Base-by-base conservation (phyloP, 2,329 filamentous ascomycete genomes). In the Paraphoma chrysanthemicola region DNA sequence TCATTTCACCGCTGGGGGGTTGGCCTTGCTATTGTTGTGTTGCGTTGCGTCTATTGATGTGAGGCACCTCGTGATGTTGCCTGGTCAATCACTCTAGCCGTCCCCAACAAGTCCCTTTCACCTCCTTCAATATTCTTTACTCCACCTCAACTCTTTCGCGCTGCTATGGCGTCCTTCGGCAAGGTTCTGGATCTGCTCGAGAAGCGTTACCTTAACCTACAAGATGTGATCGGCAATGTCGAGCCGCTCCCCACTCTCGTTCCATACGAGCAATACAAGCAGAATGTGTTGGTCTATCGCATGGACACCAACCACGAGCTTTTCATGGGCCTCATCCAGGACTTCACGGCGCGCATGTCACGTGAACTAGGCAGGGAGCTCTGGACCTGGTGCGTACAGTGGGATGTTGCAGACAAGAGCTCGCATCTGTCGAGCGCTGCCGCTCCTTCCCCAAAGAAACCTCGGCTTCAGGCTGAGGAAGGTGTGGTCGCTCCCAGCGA, bases 321-420 rank as follows among this genome's bases (percentile, higher is more conserved):
- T 9, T 68, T 71, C 56, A 43, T 74, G 46, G 67, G 57, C 7
- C 54, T 67, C 5, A 57, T 74, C 3, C 73, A 76, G 41, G 64
- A 73, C 33, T 70, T 70, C 53, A 74, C 70, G 28, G 62, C 65
- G 39, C 61, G 63, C 33, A 53, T 46, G 44, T 60, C 72, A 14
- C 46, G 46, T 10, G 48, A 61, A 28, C 44, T 44, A 9, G 47
- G 56, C 44, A 67, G 63, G 45, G 73, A 76, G 53, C 46, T 70
- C 4, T 76, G 73, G 73, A 70, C 67, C 6, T 76, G 71, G 71
- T 59, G 51, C 18, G 64, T 71, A 44, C 73, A 76, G 46, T 75
- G 70, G 71, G 58, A 74, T 16, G 64, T 74, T 6, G 60, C 65
- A 9, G 17, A 51, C 16, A 48, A 50, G 1, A 23, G 46, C 23